A percentile compares a stretch with the other conserved stretches of the same genome.
Evolutionary conservation across 108 stramenopile genomes (phyloP).

Genomic region (Cyclostephanos tholiformis): DNA sequence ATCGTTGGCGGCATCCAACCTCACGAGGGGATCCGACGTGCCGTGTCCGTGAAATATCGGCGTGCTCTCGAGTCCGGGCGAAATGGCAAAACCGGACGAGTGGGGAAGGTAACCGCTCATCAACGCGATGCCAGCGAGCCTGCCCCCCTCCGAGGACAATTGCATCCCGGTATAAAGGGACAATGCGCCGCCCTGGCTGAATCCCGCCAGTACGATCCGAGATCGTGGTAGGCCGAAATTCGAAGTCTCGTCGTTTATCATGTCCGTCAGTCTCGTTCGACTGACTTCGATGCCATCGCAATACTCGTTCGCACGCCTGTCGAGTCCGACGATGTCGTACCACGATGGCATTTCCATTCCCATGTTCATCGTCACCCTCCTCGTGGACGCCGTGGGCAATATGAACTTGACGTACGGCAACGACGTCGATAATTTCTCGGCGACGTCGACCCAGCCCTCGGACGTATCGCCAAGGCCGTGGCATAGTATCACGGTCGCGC

Average conservation of each 20-base stretch:
- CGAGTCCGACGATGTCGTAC: slow-evolving; percentile 91
- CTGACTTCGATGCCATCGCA: slow-evolving; percentile 86
- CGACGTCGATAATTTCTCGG: slow-evolving; percentile 63
- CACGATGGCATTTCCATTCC: slow-evolving; percentile 90
- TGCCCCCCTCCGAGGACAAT: slow-evolving; percentile 52
- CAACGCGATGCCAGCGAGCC: slow-evolving; percentile 79
- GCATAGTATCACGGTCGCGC: slow-evolving; percentile 79
- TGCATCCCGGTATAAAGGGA: slow-evolving; percentile 88
- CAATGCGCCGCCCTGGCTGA: slow-evolving; percentile 92
- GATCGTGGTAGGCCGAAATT: slow-evolving; percentile 76
- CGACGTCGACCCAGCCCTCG: slow-evolving; percentile 77
- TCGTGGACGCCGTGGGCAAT: slow-evolving; percentile 91
- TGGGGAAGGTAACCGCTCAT: slow-evolving; percentile 91
- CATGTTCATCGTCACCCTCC: slow-evolving; percentile 92
- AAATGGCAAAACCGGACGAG: slow-evolving; percentile 64
- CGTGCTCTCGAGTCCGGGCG: slow-evolving; percentile 52
- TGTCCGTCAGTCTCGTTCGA: slow-evolving; percentile 39
- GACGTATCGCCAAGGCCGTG: slow-evolving; percentile 95
- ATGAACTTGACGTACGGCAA: slow-evolving; percentile 87
- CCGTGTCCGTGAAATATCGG: slow-evolving; percentile 93
- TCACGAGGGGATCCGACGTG: slow-evolving; percentile 82
- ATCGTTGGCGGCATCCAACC: slow-evolving; percentile 71
- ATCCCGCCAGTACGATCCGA: slow-evolving; percentile 94
- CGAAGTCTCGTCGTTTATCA: slow-evolving; percentile 70
- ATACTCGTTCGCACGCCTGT: slow-evolving; percentile 86